phyloP scores from a whole-genome alignment of 352 stramenopile genomes.

The Thraustochytrium sp. region DNA sequence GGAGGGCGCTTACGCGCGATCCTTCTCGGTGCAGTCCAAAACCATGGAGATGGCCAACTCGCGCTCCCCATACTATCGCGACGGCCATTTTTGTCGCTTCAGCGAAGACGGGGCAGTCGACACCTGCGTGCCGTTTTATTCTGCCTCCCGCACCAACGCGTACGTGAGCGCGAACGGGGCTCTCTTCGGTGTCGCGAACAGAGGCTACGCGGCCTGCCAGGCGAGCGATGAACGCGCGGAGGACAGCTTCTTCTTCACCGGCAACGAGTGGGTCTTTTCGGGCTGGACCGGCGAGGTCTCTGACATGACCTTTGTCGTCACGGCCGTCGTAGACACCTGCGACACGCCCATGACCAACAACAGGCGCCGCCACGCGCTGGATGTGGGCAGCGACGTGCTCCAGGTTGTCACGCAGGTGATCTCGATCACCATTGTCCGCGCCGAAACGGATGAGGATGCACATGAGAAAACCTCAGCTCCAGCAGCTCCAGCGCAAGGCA shows the following conservation, averaged over 20 bases:
- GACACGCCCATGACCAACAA: not conserved
- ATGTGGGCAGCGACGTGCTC: too few relatives aligned
- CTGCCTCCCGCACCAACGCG: not conserved
- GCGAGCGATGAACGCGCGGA: not conserved
- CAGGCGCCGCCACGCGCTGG: not conserved
- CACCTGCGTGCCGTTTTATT: not conserved
- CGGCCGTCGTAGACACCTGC: not conserved
- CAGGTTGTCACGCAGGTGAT: not conserved
- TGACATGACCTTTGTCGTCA: not conserved
- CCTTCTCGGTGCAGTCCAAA: not conserved
- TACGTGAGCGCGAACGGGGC: not conserved
- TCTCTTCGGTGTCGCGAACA: not conserved
- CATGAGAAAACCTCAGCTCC: too few relatives aligned
- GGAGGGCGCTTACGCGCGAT: not conserved
- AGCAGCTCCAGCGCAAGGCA: too few relatives aligned
- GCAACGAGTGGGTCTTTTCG: not conserved
- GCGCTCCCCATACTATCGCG: not conserved
- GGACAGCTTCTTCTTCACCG: conserved; percentile 12
- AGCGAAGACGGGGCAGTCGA: not conserved
- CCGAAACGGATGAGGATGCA: too few relatives aligned
- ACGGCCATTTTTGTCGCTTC: conserved; percentile 4
- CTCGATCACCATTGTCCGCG: not conserved
- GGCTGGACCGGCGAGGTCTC: not conserved
- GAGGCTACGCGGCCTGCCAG: not conserved
- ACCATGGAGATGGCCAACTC: not conserved